Conservation (phyloP, 1,139 yeast genomes). For the Eremothecium coryli region DNA sequence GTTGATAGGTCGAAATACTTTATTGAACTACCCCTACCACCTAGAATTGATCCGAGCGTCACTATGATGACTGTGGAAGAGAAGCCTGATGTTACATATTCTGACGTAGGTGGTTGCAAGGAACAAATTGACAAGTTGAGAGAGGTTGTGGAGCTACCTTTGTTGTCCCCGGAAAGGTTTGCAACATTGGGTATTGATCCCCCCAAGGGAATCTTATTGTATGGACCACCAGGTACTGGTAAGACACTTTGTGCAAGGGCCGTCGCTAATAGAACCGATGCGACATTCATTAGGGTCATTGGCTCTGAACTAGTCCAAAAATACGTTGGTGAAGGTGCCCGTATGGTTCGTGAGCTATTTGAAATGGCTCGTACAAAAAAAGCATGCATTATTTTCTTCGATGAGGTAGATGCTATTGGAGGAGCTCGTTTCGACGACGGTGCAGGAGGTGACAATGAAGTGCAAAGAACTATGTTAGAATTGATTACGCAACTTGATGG, state of each 20-base stretch:
- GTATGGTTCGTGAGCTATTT: constrained; percentile 96
- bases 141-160: constrained; percentile 93
- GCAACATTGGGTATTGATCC: constrained; percentile 96
- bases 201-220: constrained; percentile 89
- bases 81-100: constrained; percentile 84
- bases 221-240: constrained; percentile 99
- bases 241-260: constrained; percentile 97
- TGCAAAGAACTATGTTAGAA: constrained; percentile 97
- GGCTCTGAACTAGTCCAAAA: constrained; percentile 97
- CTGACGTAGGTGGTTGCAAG: constrained; percentile 96
- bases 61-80: constrained; percentile 99
- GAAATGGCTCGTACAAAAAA: constrained; percentile 98
- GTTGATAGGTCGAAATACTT: constrained; percentile 96
- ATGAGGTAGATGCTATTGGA: constrained; percentile 97
- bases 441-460: constrained; percentile 99
- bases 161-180: constrained; percentile 90
- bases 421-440: constrained; percentile 99
- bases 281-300: constrained; percentile 93
- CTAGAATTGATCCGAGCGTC: constrained; percentile 93
- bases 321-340: constrained; percentile 98
- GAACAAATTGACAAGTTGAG: constrained; percentile 95
- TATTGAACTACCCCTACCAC: constrained; percentile 93
- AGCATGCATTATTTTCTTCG: constrained; percentile 88
- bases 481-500: constrained; percentile 95
- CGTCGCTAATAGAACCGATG: constrained; percentile 97